Evolutionary conservation across 2,329 filamentous ascomycete species (phyloP), one percentile per base, ranked within the genome.

Genomic region (Alternaria conjuncta): DNA sequence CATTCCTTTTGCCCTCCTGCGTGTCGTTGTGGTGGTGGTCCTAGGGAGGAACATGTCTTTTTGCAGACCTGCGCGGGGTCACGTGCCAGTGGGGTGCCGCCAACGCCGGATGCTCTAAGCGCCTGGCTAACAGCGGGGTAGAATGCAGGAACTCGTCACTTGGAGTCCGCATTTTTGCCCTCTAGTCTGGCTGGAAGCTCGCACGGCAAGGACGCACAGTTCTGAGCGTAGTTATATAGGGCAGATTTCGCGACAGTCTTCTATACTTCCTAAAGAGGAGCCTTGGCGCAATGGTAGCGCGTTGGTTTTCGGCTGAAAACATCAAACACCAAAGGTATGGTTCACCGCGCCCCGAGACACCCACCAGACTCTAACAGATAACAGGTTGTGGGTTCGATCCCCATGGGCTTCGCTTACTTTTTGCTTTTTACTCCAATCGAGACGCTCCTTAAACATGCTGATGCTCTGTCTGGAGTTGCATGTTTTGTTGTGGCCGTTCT

Each of bases 201-300:
- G 18, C 11, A 25, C n/a, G 9, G 44, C n/a, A 20, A n/a, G 7
- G 4, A 23, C 7, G 7, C 11, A 26, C 10, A 13, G 6, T 32
- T 44, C 4, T 6, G 4, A 23, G 8, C 7, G 18, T 43, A 30
- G 13, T 54, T 47, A 55, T 50, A 50, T 46, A 20, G 10, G 11
- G 43, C 36, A 28, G 12, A 60, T 47, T 25, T 21, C 11, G 57
- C 25, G 13, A 15, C 56, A 63, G 60, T 60, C 20, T 55, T 63
- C 60, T 50, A 63, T 47, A 60, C 43, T 49, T 45, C 59, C 60
- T 18, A 50, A 63, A 63, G 26, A 58, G 68, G 68, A 67, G 66
- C 67, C 66, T 69, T 71, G 69, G 69, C 69, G 69, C 69, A 71
- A 71, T 71, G 69, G 69, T 69, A 69, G 65, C 67, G 69, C 69